Conservation (phyloP, 2,329 filamentous ascomycete species). For the Chaetomium globosum region DNA sequence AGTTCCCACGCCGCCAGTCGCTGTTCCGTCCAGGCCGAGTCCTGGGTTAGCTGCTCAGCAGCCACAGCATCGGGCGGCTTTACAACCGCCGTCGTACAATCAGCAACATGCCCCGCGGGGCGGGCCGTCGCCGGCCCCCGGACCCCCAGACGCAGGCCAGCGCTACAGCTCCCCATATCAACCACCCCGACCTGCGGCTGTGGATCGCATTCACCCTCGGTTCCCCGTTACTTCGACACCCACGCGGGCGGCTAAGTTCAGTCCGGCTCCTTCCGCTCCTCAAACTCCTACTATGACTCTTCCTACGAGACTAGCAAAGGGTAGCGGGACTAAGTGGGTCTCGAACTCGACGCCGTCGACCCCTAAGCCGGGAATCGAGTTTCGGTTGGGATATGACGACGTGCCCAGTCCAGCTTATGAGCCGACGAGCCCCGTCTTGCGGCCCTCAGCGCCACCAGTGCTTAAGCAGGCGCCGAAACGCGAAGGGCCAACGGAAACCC, state of each 20-base stretch:
- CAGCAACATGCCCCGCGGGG: slow-evolving; percentile 18
- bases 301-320: slow-evolving; percentile 28
- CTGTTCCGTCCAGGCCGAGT: slow-evolving; percentile 30
- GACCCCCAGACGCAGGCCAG: slow-evolving; percentile 23
- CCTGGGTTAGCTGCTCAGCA: slow-evolving; percentile 32
- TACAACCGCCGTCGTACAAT: slow-evolving; percentile 31
- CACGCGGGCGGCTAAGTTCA: slow-evolving; percentile 41
- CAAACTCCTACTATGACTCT: slow-evolving; percentile 34
- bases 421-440: slow-evolving; percentile 59
- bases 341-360: slow-evolving; percentile 61
- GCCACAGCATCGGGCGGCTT: slow-evolving; percentile 26
- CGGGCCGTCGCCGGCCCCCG: slow-evolving; percentile 18
- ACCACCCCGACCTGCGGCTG: slow-evolving; percentile 34
- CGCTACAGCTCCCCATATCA: slow-evolving; percentile 39
- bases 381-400: slow-evolving; percentile 39
- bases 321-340: slow-evolving; percentile 61
- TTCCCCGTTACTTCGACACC: slow-evolving; percentile 25
- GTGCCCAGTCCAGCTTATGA: slow-evolving; percentile 59
- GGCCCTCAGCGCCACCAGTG: slow-evolving; percentile 31
- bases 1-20: slow-evolving; percentile 32
- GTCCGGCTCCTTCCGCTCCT: slow-evolving; percentile 26
- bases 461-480: slow-evolving; percentile 7
- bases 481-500: slow-evolving; percentile 16
- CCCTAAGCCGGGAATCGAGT: slow-evolving; percentile 46
- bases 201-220: slow-evolving; percentile 35